A percentile compares a stretch with the other conserved stretches of the same genome.
These are phyloP conservation scores for Elasticomyces elasticus DNA, from an alignment of 495 filamentous ascomycete species.

Conservation along the genomic window DNA sequence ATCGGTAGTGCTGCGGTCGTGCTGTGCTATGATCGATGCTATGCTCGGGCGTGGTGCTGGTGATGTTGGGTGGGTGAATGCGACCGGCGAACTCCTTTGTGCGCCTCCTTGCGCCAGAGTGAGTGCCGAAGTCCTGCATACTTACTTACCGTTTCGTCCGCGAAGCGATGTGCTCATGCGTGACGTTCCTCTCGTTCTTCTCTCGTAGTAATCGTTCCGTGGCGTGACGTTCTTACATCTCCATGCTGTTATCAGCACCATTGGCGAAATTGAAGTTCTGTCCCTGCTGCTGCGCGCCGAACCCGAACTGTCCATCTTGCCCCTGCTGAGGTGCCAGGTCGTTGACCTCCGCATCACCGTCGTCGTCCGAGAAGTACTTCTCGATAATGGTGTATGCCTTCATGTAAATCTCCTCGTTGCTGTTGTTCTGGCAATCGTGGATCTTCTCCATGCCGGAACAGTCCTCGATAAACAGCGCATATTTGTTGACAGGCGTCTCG, in stretches of 20 bases:
- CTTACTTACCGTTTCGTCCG: conserved; percentile 11
- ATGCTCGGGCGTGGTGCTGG: conserved; percentile 13
- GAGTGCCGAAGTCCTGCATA: neutral
- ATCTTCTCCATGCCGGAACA: conserved; percentile 99
- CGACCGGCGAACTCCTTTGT: neutral
- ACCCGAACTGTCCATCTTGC: conserved; percentile 68
- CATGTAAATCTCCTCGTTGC: conserved; percentile 99
- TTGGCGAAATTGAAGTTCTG: conserved; percentile 89
- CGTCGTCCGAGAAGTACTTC: conserved; percentile 99
- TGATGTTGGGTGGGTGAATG: conserved; percentile 1
- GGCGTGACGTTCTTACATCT: conserved; percentile 59
- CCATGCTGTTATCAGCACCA: conserved; percentile 79
- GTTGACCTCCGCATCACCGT: conserved; percentile 65
- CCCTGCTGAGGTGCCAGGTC: conserved; percentile 55
- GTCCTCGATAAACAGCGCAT: conserved; percentile 97
- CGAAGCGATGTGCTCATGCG: neutral
- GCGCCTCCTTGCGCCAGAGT: neutral
- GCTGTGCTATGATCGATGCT: conserved; percentile 14
- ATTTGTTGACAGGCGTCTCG: conserved; percentile 81
- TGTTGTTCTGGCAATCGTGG: conserved; percentile 98
- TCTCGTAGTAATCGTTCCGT: neutral
- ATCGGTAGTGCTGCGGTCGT: conserved; percentile 4
- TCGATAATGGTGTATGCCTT: conserved; percentile 99
- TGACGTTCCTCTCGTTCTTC: neutral
- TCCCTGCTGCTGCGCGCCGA: conserved; percentile 67